phyloP scores from a whole-genome alignment of 2,329 filamentous ascomycete genomes.

The Scopulariopsis brevicaulis region DNA sequence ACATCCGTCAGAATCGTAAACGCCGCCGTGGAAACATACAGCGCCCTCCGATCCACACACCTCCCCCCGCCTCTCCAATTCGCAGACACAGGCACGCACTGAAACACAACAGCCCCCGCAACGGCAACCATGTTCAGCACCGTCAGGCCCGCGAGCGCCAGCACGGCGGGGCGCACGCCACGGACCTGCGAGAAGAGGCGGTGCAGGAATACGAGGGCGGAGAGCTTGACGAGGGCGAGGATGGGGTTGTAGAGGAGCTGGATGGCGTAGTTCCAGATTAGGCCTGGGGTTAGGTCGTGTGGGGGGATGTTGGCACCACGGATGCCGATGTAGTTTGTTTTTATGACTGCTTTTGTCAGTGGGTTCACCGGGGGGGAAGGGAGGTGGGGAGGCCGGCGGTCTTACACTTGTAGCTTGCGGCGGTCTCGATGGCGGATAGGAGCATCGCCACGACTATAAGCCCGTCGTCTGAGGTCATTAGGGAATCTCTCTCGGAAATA shows the following conservation, averaged over 20 bases:
- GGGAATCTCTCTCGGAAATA: background rate
- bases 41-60: conserved; percentile 18
- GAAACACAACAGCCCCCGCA: conserved; percentile 24
- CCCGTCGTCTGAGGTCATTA: conserved; percentile 12
- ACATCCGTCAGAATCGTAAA: conserved; percentile 29
- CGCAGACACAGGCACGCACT: conserved; percentile 23
- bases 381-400: background rate
- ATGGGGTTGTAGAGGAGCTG: conserved; percentile 31
- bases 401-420: conserved; percentile 14
- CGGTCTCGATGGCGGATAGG: conserved; percentile 5
- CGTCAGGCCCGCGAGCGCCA: conserved; percentile 21
- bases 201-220: conserved; percentile 31
- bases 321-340: conserved; percentile 18
- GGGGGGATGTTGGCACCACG: conserved; percentile 9
- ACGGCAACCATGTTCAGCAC: conserved; percentile 19
- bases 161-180: conserved; percentile 16
- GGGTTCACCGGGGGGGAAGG: background rate
- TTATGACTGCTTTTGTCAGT: conserved; percentile 10
- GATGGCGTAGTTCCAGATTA: conserved; percentile 23
- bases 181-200: conserved; percentile 25
- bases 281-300: conserved; percentile 7
- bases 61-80: conserved; percentile 18
- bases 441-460: conserved; percentile 15
- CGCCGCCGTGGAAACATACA: conserved; percentile 20
- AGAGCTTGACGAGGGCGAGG: conserved; percentile 30